Evolutionary conservation across 164 flowering plant genomes (phyloP).

Genomic region (Annona cherimola): DNA sequence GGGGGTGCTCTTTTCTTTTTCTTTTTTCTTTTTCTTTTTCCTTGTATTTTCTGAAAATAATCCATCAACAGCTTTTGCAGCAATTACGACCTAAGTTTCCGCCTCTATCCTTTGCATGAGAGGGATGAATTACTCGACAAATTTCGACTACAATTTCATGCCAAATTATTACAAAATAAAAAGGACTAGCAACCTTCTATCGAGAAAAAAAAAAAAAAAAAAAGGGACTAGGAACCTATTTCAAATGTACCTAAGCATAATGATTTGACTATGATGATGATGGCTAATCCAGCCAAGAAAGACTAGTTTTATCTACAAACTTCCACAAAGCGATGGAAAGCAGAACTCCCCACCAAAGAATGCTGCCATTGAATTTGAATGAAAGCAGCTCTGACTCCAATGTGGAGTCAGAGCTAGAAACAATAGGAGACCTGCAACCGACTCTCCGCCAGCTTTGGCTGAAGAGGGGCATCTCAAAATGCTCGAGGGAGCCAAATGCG

Average conservation of each 20-base stretch:
- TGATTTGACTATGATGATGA: background rate
- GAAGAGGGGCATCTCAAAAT: background rate
- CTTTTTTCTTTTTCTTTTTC: no score
- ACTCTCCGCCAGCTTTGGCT: background rate
- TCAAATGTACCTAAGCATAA: background rate
- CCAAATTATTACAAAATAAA: no score
- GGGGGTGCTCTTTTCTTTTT: no score
- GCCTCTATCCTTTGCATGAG: no score
- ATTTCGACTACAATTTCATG: no score
- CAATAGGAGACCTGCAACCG: background rate
- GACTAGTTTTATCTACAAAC: background rate
- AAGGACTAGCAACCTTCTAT: no score
- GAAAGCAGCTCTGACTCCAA: background rate
- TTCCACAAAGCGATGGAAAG: background rate
- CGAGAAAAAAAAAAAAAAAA: no score
- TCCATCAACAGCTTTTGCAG: no score
- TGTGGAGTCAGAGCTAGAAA: background rate
- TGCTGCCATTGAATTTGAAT: background rate
- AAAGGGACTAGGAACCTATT: background rate
- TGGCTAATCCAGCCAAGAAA: background rate
- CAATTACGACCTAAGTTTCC: no score
- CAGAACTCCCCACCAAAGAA: constrained; percentile 1
- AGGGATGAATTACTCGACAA: no score
- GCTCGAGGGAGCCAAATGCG: background rate
- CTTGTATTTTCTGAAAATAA: no score